These are phyloP conservation scores for Tolypocladium cylindrosporum DNA, from an alignment of 2,329 filamentous ascomycete genomes.

Conservation along the genomic window DNA sequence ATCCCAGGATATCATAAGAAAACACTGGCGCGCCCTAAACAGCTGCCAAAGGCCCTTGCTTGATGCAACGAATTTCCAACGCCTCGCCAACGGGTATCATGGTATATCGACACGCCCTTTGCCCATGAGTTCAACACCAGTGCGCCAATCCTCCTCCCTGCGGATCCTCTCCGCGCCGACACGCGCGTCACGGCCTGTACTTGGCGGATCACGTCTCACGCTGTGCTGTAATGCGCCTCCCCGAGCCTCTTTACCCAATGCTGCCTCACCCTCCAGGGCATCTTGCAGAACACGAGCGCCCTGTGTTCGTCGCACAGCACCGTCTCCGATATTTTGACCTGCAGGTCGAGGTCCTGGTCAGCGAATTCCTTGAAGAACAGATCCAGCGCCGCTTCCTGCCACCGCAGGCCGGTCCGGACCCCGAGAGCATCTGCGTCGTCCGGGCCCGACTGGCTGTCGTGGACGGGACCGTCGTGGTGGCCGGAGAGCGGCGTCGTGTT, in stretches of 20 bases:
- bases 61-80: constrained; percentile 7
- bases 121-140: not conserved
- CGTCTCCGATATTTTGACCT: constrained; percentile 49
- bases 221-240: constrained; percentile 17
- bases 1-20: not conserved
- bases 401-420: constrained; percentile 29
- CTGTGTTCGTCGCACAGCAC: constrained; percentile 49
- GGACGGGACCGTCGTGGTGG: not conserved
- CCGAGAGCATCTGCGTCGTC: constrained; percentile 32
- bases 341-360: constrained; percentile 46
- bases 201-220: not conserved
- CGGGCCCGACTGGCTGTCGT: constrained; percentile 13
- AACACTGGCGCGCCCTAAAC: not conserved
- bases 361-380: constrained; percentile 49
- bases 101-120: constrained; percentile 6
- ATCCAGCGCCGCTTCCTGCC: constrained; percentile 49
- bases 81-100: constrained; percentile 14
- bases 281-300: constrained; percentile 53
- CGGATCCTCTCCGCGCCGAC: not conserved
- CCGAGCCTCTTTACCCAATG: constrained; percentile 47
- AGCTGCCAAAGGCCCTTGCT: not conserved
- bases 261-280: constrained; percentile 39
- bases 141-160: not conserved
- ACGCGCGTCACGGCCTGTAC: not conserved
- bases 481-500: constrained; percentile 2